Conservation (phyloP, 2,329 filamentous ascomycete genomes). For the Ophiocordyceps sinensis region DNA sequence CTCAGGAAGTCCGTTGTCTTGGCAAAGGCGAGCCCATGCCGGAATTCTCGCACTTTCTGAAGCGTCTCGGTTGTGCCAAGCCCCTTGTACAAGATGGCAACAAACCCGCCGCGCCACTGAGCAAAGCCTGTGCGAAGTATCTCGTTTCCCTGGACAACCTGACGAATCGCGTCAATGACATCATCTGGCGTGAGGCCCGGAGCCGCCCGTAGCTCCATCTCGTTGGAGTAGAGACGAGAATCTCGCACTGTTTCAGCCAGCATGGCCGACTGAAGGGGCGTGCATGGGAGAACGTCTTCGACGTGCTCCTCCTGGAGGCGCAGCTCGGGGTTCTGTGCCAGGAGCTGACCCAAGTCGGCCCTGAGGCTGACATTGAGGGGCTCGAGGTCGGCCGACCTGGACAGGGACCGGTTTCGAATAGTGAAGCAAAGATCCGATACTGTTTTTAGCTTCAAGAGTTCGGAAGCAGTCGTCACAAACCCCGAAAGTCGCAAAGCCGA, state of each 20-base stretch:
- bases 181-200: slow-evolving; percentile 15
- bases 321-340: slow-evolving; percentile 5
- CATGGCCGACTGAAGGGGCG: slow-evolving; percentile 66
- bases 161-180: slow-evolving; percentile 33
- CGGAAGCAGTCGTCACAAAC: slow-evolving; percentile 39
- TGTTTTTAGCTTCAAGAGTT: slow-evolving; percentile 44
- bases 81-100: slow-evolving; percentile 42
- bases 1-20: slow-evolving; percentile 27
- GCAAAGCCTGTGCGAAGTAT: slow-evolving; percentile 64
- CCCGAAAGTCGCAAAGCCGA: slow-evolving; percentile 46
- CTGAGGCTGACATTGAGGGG: slow-evolving; percentile 6
- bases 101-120: slow-evolving; percentile 24
- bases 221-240: slow-evolving; percentile 59
- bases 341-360: slow-evolving; percentile 7
- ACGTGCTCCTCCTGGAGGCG: slow-evolving; percentile 11
- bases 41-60: slow-evolving; percentile 18
- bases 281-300: slow-evolving; percentile 45
- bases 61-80: slow-evolving; percentile 29
- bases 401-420: background rate
- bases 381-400: background rate
- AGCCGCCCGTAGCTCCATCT: slow-evolving; percentile 49
- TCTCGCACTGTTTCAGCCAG: slow-evolving; percentile 54
- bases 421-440: slow-evolving; percentile 15
- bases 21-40: slow-evolving; percentile 23
- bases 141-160: slow-evolving; percentile 40